Evolutionary conservation across 257 asterid genomes (phyloP), one percentile per base, ranked within the genome.

Genomic region (Anisodus acutangulus): DNA sequence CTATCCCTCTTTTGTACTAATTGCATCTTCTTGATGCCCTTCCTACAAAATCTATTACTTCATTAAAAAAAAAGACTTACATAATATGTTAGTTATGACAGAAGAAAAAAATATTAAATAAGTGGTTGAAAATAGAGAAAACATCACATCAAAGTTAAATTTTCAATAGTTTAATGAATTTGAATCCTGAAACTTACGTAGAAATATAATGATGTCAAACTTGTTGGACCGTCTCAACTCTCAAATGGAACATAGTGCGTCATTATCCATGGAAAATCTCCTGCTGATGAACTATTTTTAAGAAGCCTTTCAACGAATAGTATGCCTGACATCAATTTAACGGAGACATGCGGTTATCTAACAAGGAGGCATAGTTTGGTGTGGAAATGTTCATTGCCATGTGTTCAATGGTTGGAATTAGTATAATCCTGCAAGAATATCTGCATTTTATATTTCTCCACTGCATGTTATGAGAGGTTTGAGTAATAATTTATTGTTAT

Each of bases 401-500:
- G 57, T 47, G 80, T 72, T 72, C 19, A 72, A 53, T 72, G 31
- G 80, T 72, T 7, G 80, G 59, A 47, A 72, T 47, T 72, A 19
- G 80, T 72, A 74, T 74, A 10, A 47, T 47, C 80, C 17, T 19
- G 60, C 35, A 74, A 47, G 43, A 74, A 31, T 39, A 19, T 49
- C 5, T 74, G 60, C 60, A 74, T 74, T 19, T 74, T 74, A 54
- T 74, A 10, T 74, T 74, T 74, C 58, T 19, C 58, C 31, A 60
- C 9, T 9, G 19, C 80, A 11, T 74, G 60, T 47, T 47, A 19
- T 74, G 80, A 47, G 59, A 19, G 57, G 60, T 74, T 74, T 51
- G 80, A 31, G 19, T 74, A 10, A 47, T 74, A 41, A 72, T 47
- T 72, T 72, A 72, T 72, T 72, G 43, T 26, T 74, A 51, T 74